Conservation (phyloP, 148 eudicot genomes). For the Chenopodium quinoa region DNA sequence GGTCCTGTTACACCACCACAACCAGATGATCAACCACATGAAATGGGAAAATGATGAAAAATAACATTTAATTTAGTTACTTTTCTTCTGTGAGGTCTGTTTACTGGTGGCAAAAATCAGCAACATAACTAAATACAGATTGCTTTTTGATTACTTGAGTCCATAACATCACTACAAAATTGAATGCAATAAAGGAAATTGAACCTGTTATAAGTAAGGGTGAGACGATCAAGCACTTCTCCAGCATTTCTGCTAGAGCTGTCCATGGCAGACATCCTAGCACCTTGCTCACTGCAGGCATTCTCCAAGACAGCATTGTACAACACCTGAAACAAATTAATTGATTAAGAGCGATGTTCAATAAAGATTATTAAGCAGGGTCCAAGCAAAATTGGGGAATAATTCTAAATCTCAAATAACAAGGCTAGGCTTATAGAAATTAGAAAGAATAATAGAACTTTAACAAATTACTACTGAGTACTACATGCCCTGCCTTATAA, state of each 20-base stretch:
- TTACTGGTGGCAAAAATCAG: not conserved
- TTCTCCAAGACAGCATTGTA: constrained; percentile 83
- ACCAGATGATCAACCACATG: constrained; percentile 20
- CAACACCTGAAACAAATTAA: constrained; percentile 48
- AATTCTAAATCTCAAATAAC: not conserved
- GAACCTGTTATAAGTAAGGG: constrained; percentile 78
- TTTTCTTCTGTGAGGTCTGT: not conserved
- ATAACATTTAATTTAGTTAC: not conserved
- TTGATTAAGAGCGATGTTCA: not conserved
- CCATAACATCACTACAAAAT: not conserved
- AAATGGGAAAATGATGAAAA: not conserved
- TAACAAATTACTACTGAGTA: not conserved
- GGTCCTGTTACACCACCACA: constrained; percentile 48
- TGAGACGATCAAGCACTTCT: constrained; percentile 86
- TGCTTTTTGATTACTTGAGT: not conserved
- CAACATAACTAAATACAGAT: not conserved
- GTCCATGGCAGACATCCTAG: constrained; percentile 92
- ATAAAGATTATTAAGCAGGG: not conserved
- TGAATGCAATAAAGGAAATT: constrained; percentile 16
- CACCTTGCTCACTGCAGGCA: constrained; percentile 92
- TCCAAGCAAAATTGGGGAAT: not conserved
- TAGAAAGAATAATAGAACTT: not conserved
- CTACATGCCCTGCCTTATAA: not conserved
- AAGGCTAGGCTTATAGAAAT: not conserved
- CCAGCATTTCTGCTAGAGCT: constrained; percentile 91